phyloP scores from a whole-genome alignment of 75 land plant genomes.

The Pinus taeda region DNA sequence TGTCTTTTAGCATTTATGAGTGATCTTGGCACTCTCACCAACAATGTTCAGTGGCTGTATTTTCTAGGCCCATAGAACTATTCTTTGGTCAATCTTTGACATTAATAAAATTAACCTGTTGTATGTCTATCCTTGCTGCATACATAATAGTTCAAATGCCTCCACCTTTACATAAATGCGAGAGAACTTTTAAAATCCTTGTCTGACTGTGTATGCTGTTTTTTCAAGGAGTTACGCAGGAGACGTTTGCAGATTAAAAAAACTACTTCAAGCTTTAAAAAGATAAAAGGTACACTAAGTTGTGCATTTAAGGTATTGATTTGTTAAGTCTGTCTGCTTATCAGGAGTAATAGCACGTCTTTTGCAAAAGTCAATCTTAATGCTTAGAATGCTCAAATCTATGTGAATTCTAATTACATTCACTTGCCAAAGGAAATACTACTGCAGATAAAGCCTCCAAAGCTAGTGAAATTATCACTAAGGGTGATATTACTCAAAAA shows the following conservation, averaged over 20 bases:
- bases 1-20: too few species aligned
- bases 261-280: slow-evolving; percentile 4
- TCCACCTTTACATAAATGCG: background rate
- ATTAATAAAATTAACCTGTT: background rate
- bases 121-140: background rate
- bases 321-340: background rate
- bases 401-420: background rate
- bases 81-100: too few species aligned
- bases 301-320: background rate
- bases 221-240: background rate
- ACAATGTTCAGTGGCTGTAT: too few species aligned
- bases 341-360: background rate
- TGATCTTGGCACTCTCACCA: too few species aligned
- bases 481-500: background rate
- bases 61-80: too few species aligned
- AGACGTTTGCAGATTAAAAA: slow-evolving; percentile 4
- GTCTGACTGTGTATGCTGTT: background rate
- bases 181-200: background rate
- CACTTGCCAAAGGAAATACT: background rate
- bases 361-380: background rate
- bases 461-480: background rate
- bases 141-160: background rate
- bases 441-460: background rate
- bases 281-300: background rate
- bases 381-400: background rate